These are phyloP conservation scores for Ligustrum vulgare DNA, from an alignment of 257 asterid genomes.

Conservation along the genomic window DNA sequence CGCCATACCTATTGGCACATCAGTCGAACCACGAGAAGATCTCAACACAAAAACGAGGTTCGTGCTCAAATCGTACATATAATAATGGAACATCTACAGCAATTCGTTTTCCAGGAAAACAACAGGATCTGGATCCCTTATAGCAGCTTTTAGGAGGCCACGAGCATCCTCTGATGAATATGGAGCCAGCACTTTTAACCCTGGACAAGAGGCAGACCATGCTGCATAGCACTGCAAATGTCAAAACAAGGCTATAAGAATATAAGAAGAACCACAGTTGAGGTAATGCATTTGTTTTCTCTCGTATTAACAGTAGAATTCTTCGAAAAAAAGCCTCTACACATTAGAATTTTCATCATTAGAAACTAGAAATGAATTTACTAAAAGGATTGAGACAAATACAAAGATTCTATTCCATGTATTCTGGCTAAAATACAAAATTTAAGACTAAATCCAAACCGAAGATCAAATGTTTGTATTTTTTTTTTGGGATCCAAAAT, in stretches of 20 bases:
- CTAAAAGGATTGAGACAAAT: no score
- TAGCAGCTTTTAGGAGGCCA: constrained; percentile 91
- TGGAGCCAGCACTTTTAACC: constrained; percentile 83
- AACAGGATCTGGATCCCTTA: constrained; percentile 93
- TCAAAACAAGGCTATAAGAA: constrained; percentile 20
- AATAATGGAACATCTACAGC: constrained; percentile 36
- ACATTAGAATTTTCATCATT: not conserved
- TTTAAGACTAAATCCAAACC: no score
- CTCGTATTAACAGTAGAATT: not conserved
- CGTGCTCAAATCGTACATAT: not conserved
- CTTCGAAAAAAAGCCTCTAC: not conserved
- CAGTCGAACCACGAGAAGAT: constrained; percentile 11
- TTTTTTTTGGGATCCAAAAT: no score
- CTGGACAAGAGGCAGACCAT: constrained; percentile 80
- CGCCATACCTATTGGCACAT: constrained; percentile 63
- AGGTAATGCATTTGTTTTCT: constrained; percentile 3
- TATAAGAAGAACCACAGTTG: not conserved
- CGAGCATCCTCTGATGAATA: constrained; percentile 93
- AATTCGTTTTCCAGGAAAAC: constrained; percentile 87
- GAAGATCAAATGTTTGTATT: no score
- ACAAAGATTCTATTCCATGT: no score
- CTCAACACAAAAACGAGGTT: constrained; percentile 11
- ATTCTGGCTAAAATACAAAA: no score
- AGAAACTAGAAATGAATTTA: not conserved
- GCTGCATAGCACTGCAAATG: constrained; percentile 84